Base-by-base conservation (phyloP, 768 basidiomycete genomes). In the Kwoniella pini region DNA sequence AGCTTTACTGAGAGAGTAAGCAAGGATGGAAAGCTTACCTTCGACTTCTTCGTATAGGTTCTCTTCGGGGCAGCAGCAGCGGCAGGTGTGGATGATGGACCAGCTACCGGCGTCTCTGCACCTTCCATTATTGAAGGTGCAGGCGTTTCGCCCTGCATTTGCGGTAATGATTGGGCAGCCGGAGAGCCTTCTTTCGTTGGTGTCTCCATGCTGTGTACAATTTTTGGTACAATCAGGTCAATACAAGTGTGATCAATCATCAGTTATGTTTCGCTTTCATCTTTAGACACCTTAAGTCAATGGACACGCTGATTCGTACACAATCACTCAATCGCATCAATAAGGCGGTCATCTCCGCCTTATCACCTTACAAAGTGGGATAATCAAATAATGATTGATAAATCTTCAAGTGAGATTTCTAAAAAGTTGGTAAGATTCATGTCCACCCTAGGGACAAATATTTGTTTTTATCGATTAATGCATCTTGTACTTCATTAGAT, bases 141-240 rank as follows among this genome's bases (percentile, higher is more conserved):
- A 6, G 64, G 46, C 2, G 55, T 57, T 7, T 57, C 55, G 40
- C 28, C n/a, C n/a, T 55, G 26, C 58, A 60, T 53, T 28, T 38
- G 51, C 30, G 43, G 43, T n/a, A n/a, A 3, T 54, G 12, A 7
- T 27, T 51, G 15, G 42, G 53, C n/a, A 42, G 33, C 36, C 31
- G 59, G 64, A 22, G 64, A 66, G 22, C 38, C 54, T 17, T 61
- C 64, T 55, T 55, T 65, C n/a, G 31, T 57, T 36, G 40, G 38
- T 6, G 50, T 52, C 17, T 57, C 55, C 55, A 57, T 57, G 17
- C 39, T 60, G 57, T 15, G 7, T 15, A 36, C n/a, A n/a, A n/a
- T n/a, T n/a, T n/a, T n/a, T n/a, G n/a, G n/a, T n/a, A n/a, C n/a
- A n/a, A n/a, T n/a, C n/a, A n/a, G n/a, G n/a, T n/a, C n/a, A n/a